phyloP scores from a whole-genome alignment of 805 yeast species.

The Suhomyces canberraensis region DNA sequence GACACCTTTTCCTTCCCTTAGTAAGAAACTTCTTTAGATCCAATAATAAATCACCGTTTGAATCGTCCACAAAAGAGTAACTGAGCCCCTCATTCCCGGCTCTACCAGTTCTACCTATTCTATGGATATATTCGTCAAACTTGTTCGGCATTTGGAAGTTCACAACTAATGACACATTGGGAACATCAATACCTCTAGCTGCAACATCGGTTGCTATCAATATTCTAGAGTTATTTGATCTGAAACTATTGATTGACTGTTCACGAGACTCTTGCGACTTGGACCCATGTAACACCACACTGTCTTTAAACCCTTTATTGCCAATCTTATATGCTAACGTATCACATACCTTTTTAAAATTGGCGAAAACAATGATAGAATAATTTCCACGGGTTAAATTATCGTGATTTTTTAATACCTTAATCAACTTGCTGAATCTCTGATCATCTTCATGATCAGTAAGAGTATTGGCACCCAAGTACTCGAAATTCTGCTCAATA shows the following conservation, averaged over 20 bases:
- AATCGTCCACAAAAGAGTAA: slow-evolving; percentile 62
- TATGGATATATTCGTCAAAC: slow-evolving; percentile 93
- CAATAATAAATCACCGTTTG: slow-evolving; percentile 50
- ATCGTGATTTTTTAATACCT: slow-evolving; percentile 45
- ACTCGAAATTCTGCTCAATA: slow-evolving; percentile 64
- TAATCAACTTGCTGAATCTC: slow-evolving; percentile 43
- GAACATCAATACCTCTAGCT: slow-evolving; percentile 96
- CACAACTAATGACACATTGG: slow-evolving; percentile 92
- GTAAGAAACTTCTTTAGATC: slow-evolving; percentile 50
- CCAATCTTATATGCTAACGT: slow-evolving; percentile 50
- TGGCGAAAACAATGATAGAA: slow-evolving; percentile 74
- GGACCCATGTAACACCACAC: slow-evolving; percentile 77
- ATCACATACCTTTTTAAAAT: slow-evolving; percentile 73
- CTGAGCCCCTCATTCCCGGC: slow-evolving; percentile 83
- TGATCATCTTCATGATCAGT: slow-evolving; percentile 29
- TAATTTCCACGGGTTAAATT: slow-evolving; percentile 10
- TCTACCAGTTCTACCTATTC: slow-evolving; percentile 97
- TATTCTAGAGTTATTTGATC: slow-evolving; percentile 53
- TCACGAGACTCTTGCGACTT: slow-evolving; percentile 85
- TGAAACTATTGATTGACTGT: slow-evolving; percentile 59
- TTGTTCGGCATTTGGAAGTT: slow-evolving; percentile 95
- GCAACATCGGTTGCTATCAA: slow-evolving; percentile 94
- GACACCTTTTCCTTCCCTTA: slow-evolving; percentile 28
- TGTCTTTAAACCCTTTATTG: slow-evolving; percentile 38
- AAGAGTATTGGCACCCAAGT: slow-evolving; percentile 13